These are phyloP conservation scores for Galerina marginata DNA, from an alignment of 768 basidiomycete genomes.

Conservation along the genomic window DNA sequence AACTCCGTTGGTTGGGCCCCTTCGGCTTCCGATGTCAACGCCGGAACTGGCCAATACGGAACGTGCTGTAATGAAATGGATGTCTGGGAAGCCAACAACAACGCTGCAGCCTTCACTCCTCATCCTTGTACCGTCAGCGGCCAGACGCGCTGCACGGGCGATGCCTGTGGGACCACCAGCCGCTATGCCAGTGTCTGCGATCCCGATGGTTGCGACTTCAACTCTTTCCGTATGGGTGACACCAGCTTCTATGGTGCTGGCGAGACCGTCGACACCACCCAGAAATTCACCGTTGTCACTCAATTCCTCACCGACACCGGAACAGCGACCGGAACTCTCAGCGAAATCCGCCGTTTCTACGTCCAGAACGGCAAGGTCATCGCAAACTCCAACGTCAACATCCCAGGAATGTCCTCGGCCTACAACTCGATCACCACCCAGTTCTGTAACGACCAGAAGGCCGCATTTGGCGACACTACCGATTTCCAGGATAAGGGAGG, in stretches of 20 bases:
- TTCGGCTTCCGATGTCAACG: conserved; percentile 44
- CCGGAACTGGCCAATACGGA: conserved; percentile 50
- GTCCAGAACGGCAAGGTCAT: conserved; percentile 59
- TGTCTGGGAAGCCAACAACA: conserved; percentile 62
- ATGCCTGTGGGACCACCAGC: conserved; percentile 41
- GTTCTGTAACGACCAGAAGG: conserved; percentile 56
- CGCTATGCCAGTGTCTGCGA: conserved; percentile 55
- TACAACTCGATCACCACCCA: conserved; percentile 53
- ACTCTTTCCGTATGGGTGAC: conserved; percentile 62
- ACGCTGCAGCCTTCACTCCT: conserved; percentile 57
- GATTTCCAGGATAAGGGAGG: conserved; percentile 50
- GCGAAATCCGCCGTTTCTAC: conserved; percentile 59
- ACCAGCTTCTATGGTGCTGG: conserved; percentile 53
- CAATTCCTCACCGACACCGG: conserved; percentile 58
- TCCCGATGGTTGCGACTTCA: conserved; percentile 65
- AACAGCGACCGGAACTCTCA: conserved; percentile 50
- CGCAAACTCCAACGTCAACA: conserved; percentile 52
- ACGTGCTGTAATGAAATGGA: conserved; percentile 68
- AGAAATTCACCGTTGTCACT: conserved; percentile 61
- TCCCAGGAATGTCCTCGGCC: conserved; percentile 43
- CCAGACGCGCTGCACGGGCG: conserved; percentile 48
- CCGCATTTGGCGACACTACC: conserved; percentile 51
- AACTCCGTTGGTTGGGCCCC: conserved; percentile 50
- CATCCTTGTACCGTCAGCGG: conserved; percentile 51
- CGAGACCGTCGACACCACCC: conserved; percentile 53